Conservation (phyloP, 805 yeast genomes). For the Spathaspora boniae region DNA sequence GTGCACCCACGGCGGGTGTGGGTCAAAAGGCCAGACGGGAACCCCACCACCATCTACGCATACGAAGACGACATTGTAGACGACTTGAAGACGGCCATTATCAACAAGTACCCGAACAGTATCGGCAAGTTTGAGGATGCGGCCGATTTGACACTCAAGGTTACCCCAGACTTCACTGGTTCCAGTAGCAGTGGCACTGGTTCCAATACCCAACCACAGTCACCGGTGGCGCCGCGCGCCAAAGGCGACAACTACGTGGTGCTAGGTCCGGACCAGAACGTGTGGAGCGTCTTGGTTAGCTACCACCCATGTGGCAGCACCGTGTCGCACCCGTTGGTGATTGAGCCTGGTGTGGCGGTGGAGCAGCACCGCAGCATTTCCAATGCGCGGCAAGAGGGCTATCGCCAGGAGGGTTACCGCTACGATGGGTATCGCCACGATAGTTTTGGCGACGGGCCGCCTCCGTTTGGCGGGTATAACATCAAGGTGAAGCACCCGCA, state of each 20-base stretch:
- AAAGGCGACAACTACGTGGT: constrained; percentile 9
- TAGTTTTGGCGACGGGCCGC: no score
- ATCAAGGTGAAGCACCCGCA: no score
- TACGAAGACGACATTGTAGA: constrained; percentile 67
- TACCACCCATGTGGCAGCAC: constrained; percentile 67
- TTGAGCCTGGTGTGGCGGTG: no score
- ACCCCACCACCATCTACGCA: constrained; percentile 69
- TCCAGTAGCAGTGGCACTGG: not conserved
- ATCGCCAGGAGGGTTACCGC: no score
- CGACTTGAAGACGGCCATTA: constrained; percentile 68
- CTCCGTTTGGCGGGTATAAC: no score
- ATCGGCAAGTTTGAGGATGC: constrained; percentile 62
- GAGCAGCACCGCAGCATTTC: no score
- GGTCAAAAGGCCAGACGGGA: constrained; percentile 48
- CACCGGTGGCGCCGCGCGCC: constrained; percentile 4
- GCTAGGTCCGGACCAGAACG: constrained; percentile 59
- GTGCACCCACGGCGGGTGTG: constrained; percentile 43
- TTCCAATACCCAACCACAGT: constrained; percentile 3
- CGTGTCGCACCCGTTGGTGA: constrained; percentile 59
- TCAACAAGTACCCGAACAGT: constrained; percentile 65
- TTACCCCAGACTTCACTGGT: no score
- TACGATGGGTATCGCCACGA: no score
- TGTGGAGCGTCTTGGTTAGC: constrained; percentile 56
- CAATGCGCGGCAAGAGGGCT: no score
- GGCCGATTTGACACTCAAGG: constrained; percentile 53